Evolutionary conservation across 441 rosid genomes (phyloP).

Genomic region (Corymbia citriodora): DNA sequence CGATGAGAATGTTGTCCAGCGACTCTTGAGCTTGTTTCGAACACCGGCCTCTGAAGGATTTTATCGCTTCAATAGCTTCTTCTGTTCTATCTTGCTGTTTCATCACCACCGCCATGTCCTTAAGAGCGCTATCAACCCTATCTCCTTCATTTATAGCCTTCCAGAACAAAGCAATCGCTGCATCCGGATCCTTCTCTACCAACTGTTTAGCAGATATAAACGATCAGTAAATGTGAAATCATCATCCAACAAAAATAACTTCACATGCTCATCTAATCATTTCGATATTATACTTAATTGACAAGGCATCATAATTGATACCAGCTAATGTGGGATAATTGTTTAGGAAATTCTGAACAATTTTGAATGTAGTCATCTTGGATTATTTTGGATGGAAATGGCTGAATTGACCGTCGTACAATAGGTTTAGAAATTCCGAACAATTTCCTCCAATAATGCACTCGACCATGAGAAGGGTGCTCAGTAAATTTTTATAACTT

Average conservation of each 20-base stretch:
- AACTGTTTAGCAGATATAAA: slow-evolving; percentile 28
- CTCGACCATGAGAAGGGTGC: background rate
- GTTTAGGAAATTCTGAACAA: background rate
- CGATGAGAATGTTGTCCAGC: slow-evolving; percentile 65
- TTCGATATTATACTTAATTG: background rate
- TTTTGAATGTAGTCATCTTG: background rate
- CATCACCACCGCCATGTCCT: slow-evolving; percentile 69
- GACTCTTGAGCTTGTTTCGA: slow-evolving; percentile 68
- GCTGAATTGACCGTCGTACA: too few species aligned
- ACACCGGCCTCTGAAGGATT: slow-evolving; percentile 45
- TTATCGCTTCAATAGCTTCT: slow-evolving; percentile 59
- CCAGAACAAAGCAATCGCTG: slow-evolving; percentile 67
- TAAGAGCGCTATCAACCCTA: slow-evolving; percentile 56
- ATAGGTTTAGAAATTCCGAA: background rate
- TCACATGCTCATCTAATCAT: background rate
- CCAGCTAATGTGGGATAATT: background rate
- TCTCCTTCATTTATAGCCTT: slow-evolving; percentile 55
- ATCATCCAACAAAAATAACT: background rate
- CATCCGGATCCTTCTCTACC: slow-evolving; percentile 77
- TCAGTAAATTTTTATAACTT: background rate
- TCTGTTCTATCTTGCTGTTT: slow-evolving; percentile 62
- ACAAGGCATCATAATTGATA: background rate
- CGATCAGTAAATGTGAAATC: background rate
- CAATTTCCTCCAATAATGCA: background rate
- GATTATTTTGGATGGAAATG: too few species aligned